Evolutionary conservation across 2,329 filamentous ascomycete genomes (phyloP), one percentile per base, ranked within the genome.

Genomic region (Alternaria ethzedia): DNA sequence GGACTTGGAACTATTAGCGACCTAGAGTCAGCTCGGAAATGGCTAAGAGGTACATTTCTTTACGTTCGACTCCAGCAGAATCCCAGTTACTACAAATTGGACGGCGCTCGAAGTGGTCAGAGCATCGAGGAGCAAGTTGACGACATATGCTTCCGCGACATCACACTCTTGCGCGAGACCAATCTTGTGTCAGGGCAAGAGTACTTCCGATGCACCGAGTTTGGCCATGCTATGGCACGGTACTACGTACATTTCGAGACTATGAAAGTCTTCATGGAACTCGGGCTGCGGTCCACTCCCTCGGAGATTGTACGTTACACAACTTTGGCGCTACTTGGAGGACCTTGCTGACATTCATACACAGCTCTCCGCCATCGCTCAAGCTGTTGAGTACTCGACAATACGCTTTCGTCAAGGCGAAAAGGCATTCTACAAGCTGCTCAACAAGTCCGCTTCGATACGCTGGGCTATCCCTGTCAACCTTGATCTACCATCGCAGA

Each of bases 181-280:
- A 81, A 85, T 1, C 82, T 96, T 7, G 82, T 94, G 12, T 83
- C 83, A 20, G 78, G 73, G 7, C 65, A 75, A 11, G 75, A 82
- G 0, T 79, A 79, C 5, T 84, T 95, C 51, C 83, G 80, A 25
- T 88, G 87, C 47, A 95, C 91, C 0, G 88, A 90, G 52, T 92
- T 91, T 72, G 93, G 93, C 2, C 85, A 90, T 59, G 90, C 90
- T 5, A 96, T 97, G 93, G 91, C 92, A 46, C 87, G 88, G 51
- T 96, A 95, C 76, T 95, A 93, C 81, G 83, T 96, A 4, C 88
- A 88, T 21, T 94, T 94, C 70, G 86, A 90, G 41, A 96, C 92
- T 0, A 96, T 96, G 92, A 90, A 89, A 70, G 77, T 84, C 1
- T 83, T 96, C 13, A 80, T 95, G 46, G 82, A 82, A 0, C 83